Evolutionary conservation across 768 basidiomycete genomes (phyloP).

Genomic region (Macrocybe gigantea): DNA sequence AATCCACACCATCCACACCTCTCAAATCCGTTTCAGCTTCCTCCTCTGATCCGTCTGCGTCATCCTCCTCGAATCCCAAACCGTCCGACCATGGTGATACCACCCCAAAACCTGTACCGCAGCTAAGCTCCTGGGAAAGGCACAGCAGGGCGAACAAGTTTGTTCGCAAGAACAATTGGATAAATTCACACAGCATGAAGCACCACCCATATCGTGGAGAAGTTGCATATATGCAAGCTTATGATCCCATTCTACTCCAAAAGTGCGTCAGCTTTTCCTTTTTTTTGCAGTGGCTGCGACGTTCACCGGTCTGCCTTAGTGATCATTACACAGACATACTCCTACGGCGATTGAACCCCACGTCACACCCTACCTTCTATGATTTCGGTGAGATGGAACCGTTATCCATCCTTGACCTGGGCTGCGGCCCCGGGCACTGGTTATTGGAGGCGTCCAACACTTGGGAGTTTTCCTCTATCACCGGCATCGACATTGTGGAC

Average conservation of each 20-base stretch:
- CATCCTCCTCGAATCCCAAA: background rate
- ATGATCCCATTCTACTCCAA: slow-evolving; percentile 49
- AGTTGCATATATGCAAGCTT: slow-evolving; percentile 64
- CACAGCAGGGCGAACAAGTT: slow-evolving; percentile 11
- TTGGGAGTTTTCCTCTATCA: slow-evolving; percentile 59
- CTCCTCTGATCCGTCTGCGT: background rate
- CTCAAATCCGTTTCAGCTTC: background rate
- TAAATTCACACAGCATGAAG: slow-evolving; percentile 38
- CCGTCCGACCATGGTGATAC: background rate
- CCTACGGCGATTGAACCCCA: slow-evolving; percentile 47
- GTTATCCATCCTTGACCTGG: slow-evolving; percentile 59
- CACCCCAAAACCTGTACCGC: slow-evolving; percentile 1
- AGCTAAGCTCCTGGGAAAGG: background rate
- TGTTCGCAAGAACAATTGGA: slow-evolving; percentile 30
- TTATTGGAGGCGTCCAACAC: slow-evolving; percentile 48
- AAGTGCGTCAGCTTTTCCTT: slow-evolving; percentile 37
- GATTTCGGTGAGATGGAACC: slow-evolving; percentile 45
- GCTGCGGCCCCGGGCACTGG: slow-evolving; percentile 74
- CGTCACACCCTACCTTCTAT: slow-evolving; percentile 56
- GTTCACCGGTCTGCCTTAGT: slow-evolving; percentile 28
- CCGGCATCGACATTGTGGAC: slow-evolving; percentile 62
- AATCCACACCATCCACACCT: background rate
- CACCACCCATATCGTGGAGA: slow-evolving; percentile 47
- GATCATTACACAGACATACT: slow-evolving; percentile 55
- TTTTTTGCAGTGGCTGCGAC: slow-evolving; percentile 1